A percentile compares a stretch with the other conserved stretches of the same genome.
phyloP scores from a whole-genome alignment of 768 basidiomycete species.

The Gloeophyllum trabeum region DNA sequence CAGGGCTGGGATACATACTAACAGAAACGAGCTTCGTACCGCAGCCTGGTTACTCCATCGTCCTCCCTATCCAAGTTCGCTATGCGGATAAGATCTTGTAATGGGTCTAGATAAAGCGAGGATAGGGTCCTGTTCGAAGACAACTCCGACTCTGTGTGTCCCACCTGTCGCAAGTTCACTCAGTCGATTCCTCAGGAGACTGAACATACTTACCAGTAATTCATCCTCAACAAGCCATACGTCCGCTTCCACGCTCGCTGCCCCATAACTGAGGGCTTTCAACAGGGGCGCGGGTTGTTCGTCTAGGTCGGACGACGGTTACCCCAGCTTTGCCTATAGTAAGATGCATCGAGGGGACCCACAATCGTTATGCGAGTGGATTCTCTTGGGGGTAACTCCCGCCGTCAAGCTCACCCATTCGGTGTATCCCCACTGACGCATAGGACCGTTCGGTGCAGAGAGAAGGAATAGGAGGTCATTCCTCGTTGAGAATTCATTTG shows the following conservation, averaged over 20 bases:
- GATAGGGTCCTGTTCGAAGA: background rate
- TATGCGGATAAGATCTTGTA: background rate
- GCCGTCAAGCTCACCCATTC: background rate
- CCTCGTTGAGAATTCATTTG: background rate
- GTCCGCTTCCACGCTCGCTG: constrained; percentile 3
- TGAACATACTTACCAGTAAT: constrained; percentile 1
- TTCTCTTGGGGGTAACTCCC: background rate
- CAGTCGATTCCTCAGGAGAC: background rate
- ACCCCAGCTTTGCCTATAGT: background rate
- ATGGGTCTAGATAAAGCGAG: background rate
- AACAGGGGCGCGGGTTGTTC: constrained; percentile 3
- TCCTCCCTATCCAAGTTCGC: background rate
- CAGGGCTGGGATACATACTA: background rate
- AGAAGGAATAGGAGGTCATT: background rate
- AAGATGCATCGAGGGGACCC: background rate
- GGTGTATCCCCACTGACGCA: too few species aligned
- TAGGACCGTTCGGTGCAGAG: background rate
- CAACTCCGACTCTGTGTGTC: background rate
- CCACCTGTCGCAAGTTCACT: background rate
- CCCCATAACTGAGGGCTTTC: constrained; percentile 3
- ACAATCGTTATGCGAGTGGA: background rate
- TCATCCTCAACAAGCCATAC: constrained; percentile 3
- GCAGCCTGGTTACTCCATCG: background rate
- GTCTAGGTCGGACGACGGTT: background rate
- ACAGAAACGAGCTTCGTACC: background rate